A percentile compares a stretch with the other conserved stretches of the same genome.
Conservation (phyloP, 768 basidiomycete species). For the Leucosporidium creatinivorum region DNA sequence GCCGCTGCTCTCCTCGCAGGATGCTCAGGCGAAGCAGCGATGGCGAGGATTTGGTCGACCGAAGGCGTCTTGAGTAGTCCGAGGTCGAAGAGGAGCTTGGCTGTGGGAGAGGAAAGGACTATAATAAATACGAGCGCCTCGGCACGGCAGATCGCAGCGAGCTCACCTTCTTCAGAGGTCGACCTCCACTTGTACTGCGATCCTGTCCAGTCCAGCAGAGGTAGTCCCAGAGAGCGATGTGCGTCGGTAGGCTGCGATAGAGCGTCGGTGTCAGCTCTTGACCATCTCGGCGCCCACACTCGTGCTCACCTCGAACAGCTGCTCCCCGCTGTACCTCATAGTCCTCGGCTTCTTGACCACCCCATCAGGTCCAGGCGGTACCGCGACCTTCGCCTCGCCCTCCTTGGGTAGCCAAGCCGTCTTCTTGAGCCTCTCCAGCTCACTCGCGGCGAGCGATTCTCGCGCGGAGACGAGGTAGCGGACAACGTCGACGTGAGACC, state of each 20-base stretch:
- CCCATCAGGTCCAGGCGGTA: constrained; percentile 29
- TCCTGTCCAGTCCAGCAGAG: constrained; percentile 76
- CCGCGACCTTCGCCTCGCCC: constrained; percentile 45
- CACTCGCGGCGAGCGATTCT: constrained; percentile 52
- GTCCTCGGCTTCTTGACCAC: constrained; percentile 40
- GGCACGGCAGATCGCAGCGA: too few species aligned
- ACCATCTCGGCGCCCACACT: constrained; percentile 52
- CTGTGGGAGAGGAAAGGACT: constrained; percentile 47
- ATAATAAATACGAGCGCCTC: too few species aligned
- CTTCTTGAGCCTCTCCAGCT: constrained; percentile 53
- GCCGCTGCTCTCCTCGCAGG: constrained; percentile 53
- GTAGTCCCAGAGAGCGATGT: constrained; percentile 65
- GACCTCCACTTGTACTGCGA: constrained; percentile 65
- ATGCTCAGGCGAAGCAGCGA: constrained; percentile 55
- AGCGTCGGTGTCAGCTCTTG: background rate
- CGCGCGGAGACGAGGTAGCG: constrained; percentile 81
- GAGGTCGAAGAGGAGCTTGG: constrained; percentile 66
- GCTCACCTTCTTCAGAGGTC: constrained; percentile 77
- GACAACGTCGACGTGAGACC: constrained; percentile 57
- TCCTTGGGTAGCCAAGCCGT: constrained; percentile 65
- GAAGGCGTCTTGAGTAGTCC: constrained; percentile 55
- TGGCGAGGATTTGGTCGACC: constrained; percentile 55
- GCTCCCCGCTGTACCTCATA: constrained; percentile 56
- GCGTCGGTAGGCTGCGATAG: constrained; percentile 51
- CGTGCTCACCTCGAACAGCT: constrained; percentile 60